These are phyloP conservation scores for Talaromyces sp. DNA, from an alignment of 2,329 filamentous ascomycete genomes.

Conservation along the genomic window DNA sequence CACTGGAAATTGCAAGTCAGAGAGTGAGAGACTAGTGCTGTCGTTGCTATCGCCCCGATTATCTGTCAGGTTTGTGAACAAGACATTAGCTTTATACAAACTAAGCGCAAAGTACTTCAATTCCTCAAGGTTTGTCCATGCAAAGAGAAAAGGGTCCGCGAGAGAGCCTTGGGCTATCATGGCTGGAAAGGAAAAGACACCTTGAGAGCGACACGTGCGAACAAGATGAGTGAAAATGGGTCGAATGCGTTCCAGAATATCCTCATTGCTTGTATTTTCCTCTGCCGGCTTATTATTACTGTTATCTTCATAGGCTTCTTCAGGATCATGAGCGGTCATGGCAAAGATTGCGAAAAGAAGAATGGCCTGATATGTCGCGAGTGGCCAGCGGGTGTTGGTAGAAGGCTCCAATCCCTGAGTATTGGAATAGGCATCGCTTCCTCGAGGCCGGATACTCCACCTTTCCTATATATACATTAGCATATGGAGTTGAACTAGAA, in stretches of 20 bases:
- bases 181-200: slow-evolving; percentile 24
- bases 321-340: slow-evolving; percentile 3
- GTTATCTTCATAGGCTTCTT: not conserved
- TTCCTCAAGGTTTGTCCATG: slow-evolving; percentile 23
- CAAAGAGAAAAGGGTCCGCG: slow-evolving; percentile 12
- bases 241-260: slow-evolving; percentile 8
- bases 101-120: slow-evolving; percentile 24
- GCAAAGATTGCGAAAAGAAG: slow-evolving; percentile 26
- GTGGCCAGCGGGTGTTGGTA: slow-evolving; percentile 20
- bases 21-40: slow-evolving; percentile 4
- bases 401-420: not conserved
- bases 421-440: not conserved
- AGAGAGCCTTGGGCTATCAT: slow-evolving; percentile 16
- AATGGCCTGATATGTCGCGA: slow-evolving; percentile 27
- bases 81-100: slow-evolving; percentile 17
- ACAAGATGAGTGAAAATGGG: slow-evolving; percentile 19
- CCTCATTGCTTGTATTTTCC: slow-evolving; percentile 6
- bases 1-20: slow-evolving; percentile 15
- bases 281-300: not conserved
- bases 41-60: not conserved
- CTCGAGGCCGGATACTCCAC: not conserved
- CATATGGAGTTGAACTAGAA: not conserved
- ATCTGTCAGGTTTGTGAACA: slow-evolving; percentile 8
- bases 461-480: not conserved
- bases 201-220: slow-evolving; percentile 20